Conservation (phyloP, 208 protist genomes). For the Acanthamoeba polyphaga region DNA sequence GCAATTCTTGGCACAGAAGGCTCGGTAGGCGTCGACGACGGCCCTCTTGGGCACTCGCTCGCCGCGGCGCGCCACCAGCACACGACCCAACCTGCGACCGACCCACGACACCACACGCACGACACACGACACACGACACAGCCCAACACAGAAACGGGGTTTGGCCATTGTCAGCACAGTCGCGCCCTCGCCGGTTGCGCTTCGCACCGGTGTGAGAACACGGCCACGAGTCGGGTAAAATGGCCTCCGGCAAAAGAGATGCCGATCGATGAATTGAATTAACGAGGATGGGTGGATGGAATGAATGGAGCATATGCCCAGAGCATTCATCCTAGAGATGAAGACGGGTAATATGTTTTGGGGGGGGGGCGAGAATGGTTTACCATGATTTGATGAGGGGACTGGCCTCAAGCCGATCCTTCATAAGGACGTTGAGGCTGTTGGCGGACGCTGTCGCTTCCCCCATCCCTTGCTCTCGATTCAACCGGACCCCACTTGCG, state of each 20-base stretch:
- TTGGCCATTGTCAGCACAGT: not conserved
- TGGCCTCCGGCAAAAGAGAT: too few species aligned
- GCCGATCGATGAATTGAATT: too few species aligned
- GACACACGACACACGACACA: not conserved
- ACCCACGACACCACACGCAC: too few species aligned
- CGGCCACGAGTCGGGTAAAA: too few species aligned
- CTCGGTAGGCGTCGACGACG: not conserved
- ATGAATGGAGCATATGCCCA: not conserved
- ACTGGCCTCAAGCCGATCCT: not conserved
- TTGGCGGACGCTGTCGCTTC: too few species aligned
- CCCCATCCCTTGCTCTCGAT: too few species aligned
- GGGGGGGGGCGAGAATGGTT: too few species aligned
- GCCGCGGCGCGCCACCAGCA: not conserved
- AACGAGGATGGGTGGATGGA: not conserved
- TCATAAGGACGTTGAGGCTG: not conserved
- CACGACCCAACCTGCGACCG: not conserved
- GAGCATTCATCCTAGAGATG: not conserved
- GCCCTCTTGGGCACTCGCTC: not conserved
- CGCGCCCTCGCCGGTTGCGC: too few species aligned
- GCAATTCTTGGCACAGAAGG: not conserved
- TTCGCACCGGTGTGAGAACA: too few species aligned
- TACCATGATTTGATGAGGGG: not conserved
- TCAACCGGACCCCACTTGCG: too few species aligned
- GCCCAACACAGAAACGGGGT: not conserved
- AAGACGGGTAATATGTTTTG: not conserved